phyloP scores from a whole-genome alignment of 805 yeast species.

The Suhomyces faveliae region DNA sequence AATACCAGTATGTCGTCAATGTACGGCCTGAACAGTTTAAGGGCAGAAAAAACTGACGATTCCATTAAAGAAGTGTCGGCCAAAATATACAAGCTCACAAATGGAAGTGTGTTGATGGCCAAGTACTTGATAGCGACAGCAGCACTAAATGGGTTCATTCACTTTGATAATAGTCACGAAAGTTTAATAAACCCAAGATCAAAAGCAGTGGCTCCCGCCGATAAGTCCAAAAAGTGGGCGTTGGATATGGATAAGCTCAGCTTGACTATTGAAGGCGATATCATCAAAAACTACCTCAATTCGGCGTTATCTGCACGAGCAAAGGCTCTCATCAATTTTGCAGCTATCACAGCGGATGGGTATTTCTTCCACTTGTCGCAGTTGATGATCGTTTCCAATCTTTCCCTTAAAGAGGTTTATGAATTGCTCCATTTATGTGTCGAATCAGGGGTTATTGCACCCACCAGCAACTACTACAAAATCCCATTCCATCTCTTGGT shows the following conservation, averaged over 20 bases:
- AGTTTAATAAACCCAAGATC: background rate
- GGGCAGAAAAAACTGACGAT: too few relatives aligned
- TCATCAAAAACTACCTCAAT: background rate
- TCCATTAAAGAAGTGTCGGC: background rate
- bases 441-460: slow-evolving; percentile 31
- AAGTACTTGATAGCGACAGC: background rate
- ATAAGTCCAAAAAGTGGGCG: background rate
- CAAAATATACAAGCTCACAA: background rate
- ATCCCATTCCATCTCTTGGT: slow-evolving; percentile 44
- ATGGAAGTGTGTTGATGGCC: background rate
- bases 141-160: background rate
- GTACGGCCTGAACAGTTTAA: background rate
- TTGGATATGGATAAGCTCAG: background rate
- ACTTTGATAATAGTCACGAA: background rate
- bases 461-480: slow-evolving; percentile 45
- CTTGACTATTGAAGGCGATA: background rate
- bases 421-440: slow-evolving; percentile 32
- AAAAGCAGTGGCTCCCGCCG: too few relatives aligned
- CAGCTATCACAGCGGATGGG: slow-evolving; percentile 41
- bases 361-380: slow-evolving; percentile 37
- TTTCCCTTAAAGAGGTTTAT: slow-evolving; percentile 31
- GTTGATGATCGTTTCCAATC: slow-evolving; percentile 36
- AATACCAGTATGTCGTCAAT: slow-evolving; percentile 3
- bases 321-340: slow-evolving; percentile 31
- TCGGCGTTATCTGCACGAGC: slow-evolving; percentile 16